Percentiles rank a stretch among this genome's conserved stretches.
Conservation (phyloP, 345 rosid genomes). For the Arabidopsis thaliana region DNA sequence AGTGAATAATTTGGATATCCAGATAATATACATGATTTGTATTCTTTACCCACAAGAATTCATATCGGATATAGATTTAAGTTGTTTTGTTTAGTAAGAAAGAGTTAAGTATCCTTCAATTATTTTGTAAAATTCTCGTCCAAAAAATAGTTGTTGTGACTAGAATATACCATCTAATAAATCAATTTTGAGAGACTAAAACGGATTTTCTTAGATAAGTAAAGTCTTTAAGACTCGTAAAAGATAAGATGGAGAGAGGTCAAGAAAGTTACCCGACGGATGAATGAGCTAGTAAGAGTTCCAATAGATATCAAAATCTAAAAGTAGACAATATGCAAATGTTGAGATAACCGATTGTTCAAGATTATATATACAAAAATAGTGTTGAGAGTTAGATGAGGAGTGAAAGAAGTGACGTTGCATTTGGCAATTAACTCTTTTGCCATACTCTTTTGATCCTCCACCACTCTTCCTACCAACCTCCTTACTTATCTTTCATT, state of each 20-base stretch:
- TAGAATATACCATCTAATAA: background rate
- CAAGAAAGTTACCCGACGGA: slow-evolving; percentile 24
- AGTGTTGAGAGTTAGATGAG: slow-evolving; percentile 9
- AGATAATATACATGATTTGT: too few relatives aligned
- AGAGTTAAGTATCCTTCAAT: too few relatives aligned
- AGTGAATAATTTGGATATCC: too few relatives aligned
- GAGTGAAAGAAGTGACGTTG: slow-evolving; percentile 26
- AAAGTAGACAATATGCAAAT: slow-evolving; percentile 7
- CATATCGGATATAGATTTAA: too few relatives aligned
- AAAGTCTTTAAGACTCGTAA: slow-evolving; percentile 1
- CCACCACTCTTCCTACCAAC: slow-evolving; percentile 49
- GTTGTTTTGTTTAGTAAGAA: too few relatives aligned
- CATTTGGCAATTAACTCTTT: background rate
- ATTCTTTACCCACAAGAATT: too few relatives aligned
- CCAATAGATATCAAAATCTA: background rate
- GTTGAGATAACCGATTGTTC: slow-evolving; percentile 13
- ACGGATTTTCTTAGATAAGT: background rate
- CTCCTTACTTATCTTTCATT: slow-evolving; percentile 13
- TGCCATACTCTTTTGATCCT: slow-evolving; percentile 38
- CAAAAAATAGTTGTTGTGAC: background rate
- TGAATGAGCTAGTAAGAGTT: slow-evolving; percentile 5
- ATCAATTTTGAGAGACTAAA: background rate
- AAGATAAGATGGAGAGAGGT: background rate
- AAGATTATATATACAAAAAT: background rate
- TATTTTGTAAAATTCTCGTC: too few relatives aligned